These are phyloP conservation scores for Dryadomyces quercivorus DNA, from an alignment of 2,329 filamentous ascomycete species.

Conservation along the genomic window DNA sequence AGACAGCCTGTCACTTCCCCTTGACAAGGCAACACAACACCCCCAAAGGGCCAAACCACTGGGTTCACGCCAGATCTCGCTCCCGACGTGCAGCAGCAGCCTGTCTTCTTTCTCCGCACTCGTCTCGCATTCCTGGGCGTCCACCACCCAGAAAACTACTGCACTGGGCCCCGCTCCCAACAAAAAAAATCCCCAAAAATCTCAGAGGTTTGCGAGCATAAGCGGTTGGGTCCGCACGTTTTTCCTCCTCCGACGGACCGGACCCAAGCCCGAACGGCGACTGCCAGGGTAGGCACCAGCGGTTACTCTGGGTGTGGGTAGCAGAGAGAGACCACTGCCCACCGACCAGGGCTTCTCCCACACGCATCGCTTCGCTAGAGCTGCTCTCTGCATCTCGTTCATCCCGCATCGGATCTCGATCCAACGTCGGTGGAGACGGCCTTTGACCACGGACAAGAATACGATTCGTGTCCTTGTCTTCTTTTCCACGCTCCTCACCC, in stretches of 20 bases:
- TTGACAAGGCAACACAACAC: neutral
- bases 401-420: no score
- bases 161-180: conserved; percentile 5
- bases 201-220: neutral
- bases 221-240: neutral
- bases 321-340: no score
- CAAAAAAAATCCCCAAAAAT: conserved; percentile 1
- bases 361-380: no score
- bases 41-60: neutral
- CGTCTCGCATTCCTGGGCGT: neutral
- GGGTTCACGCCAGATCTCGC: neutral
- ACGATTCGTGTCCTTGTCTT: neutral
- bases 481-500: neutral
- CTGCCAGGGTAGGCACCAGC: no score
- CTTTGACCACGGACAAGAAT: neutral
- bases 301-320: no score
- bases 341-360: no score
- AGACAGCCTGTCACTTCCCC: neutral
- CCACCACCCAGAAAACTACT: neutral
- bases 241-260: no score
- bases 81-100: neutral
- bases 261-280: no score
- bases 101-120: neutral
- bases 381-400: no score
- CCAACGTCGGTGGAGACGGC: no score